Evolutionary conservation across 148 eudicot genomes (phyloP).

Genomic region (Cornus florida): DNA sequence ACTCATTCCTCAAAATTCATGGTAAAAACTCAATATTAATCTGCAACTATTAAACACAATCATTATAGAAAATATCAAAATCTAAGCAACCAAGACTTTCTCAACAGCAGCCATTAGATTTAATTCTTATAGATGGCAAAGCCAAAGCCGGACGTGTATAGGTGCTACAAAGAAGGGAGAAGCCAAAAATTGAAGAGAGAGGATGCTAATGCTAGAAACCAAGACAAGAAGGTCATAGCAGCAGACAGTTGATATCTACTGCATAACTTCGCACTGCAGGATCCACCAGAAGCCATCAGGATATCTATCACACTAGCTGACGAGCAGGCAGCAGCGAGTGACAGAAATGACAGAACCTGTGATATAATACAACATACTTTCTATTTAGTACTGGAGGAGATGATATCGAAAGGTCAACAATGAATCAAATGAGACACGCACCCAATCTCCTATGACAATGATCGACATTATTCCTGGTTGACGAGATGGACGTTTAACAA

Average conservation of each 20-base stretch:
- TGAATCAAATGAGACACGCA: conserved; percentile 23
- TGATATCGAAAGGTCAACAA: neutral
- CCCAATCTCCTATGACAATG: conserved; percentile 84
- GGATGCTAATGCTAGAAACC: conserved; percentile 71
- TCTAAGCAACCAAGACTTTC: neutral
- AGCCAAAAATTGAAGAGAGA: conserved; percentile 88
- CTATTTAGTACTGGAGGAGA: neutral
- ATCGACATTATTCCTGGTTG: conserved; percentile 58
- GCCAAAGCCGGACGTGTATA: conserved; percentile 4
- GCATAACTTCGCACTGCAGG: conserved; percentile 53
- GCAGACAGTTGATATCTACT: conserved; percentile 74
- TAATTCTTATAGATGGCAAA: conserved; percentile 12
- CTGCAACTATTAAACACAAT: too few relatives aligned
- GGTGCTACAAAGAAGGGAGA: conserved; percentile 43
- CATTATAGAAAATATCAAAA: neutral
- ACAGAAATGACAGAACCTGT: conserved; percentile 79
- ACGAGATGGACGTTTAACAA: conserved; percentile 59
- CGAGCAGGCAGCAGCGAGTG: conserved; percentile 84
- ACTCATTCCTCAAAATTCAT: neutral
- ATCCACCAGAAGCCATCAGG: conserved; percentile 39
- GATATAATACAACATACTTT: neutral
- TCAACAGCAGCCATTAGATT: conserved; percentile 4
- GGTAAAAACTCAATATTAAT: neutral
- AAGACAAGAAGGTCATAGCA: conserved; percentile 84
- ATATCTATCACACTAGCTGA: conserved; percentile 75